Evolutionary conservation across 2,329 filamentous ascomycete genomes (phyloP).

Genomic region (Cordyceps cateniannulata): DNA sequence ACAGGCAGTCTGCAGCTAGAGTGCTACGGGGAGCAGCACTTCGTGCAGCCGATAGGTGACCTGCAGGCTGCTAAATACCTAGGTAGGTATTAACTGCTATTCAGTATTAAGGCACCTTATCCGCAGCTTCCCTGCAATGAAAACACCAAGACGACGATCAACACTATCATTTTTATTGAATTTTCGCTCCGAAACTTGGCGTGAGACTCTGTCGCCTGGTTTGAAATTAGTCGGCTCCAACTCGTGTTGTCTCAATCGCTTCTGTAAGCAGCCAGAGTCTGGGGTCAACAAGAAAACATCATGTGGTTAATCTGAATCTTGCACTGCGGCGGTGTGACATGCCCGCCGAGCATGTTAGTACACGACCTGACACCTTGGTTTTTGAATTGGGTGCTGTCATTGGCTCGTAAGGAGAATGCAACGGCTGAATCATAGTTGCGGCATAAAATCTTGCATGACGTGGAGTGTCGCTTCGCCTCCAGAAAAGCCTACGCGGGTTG

Average conservation of each 20-base stretch:
- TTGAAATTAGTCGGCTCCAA: too few relatives aligned
- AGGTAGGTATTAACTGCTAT: background rate
- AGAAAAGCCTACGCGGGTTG: background rate
- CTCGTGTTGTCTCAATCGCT: background rate
- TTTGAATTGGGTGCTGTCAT: background rate
- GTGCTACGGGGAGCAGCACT: background rate
- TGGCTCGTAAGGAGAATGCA: background rate
- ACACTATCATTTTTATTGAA: background rate
- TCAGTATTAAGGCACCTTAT: too few relatives aligned
- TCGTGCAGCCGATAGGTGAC: background rate
- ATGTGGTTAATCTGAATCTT: background rate
- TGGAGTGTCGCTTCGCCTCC: background rate
- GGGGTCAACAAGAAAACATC: too few relatives aligned
- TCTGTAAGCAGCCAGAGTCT: background rate
- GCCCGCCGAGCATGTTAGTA: background rate
- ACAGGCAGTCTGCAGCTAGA: background rate
- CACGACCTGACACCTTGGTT: background rate
- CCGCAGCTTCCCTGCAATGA: background rate
- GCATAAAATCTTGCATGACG: background rate
- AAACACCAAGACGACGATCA: background rate
- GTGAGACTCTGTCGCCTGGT: background rate
- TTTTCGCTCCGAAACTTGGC: background rate
- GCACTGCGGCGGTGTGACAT: background rate
- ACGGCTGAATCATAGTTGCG: background rate
- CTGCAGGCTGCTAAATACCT: background rate